These are phyloP conservation scores for Fusarium miscanthi DNA, from an alignment of 2,329 filamentous ascomycete species.

Conservation along the genomic window DNA sequence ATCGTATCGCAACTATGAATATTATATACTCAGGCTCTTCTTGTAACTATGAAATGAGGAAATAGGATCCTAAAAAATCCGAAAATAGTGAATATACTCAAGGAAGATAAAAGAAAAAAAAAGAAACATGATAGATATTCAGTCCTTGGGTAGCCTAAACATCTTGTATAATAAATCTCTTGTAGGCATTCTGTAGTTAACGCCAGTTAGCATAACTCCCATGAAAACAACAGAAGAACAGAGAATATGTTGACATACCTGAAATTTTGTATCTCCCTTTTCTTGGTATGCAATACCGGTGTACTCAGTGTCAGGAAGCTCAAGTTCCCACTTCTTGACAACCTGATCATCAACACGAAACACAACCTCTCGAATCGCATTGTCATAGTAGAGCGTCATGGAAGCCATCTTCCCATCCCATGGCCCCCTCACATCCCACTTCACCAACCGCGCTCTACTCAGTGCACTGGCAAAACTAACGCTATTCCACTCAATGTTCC, in stretches of 20 bases:
- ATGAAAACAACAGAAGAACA: no score
- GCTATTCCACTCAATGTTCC: background rate
- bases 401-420: background rate
- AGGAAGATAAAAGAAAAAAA: no score
- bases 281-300: background rate
- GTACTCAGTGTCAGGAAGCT: background rate
- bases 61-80: no score
- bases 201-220: rapidly evolving
- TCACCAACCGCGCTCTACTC: background rate
- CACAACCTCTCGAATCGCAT: background rate
- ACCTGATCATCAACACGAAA: background rate
- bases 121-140: no score
- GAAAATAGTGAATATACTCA: no score
- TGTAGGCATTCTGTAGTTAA: background rate
- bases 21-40: no score
- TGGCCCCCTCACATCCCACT: background rate
- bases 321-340: background rate
- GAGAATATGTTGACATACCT: background rate
- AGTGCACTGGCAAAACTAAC: background rate
- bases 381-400: background rate
- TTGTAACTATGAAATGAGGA: no score
- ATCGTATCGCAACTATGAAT: background rate
- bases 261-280: rapidly evolving
- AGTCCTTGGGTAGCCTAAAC: background rate
- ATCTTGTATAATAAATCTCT: background rate